Evolutionary conservation across 2,329 filamentous ascomycete genomes (phyloP).

Genomic region (Cercospora sesami): DNA sequence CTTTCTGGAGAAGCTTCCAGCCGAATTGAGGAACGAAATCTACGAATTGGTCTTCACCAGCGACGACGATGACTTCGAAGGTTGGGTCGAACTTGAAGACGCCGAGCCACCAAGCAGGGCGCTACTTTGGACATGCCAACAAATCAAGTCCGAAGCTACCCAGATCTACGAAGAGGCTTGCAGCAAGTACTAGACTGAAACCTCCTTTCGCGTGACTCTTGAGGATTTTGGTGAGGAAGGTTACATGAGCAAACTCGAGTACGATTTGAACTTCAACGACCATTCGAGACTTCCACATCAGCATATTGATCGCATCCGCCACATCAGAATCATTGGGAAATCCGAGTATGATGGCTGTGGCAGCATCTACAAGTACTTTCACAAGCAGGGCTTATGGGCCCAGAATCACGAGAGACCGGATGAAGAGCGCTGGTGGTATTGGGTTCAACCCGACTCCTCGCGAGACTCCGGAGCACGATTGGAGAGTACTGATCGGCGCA

Average conservation of each 20-base stretch:
- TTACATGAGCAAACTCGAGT: too few species aligned
- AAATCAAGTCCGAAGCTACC: neutral
- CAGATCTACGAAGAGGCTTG: neutral
- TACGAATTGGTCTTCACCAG: neutral
- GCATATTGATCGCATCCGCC: neutral
- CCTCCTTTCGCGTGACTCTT: neutral
- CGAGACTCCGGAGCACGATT: neutral
- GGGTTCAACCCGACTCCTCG: neutral
- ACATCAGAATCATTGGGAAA: neutral
- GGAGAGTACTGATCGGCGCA: neutral
- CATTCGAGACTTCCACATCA: neutral
- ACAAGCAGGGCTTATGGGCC: neutral
- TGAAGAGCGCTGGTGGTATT: too few species aligned
- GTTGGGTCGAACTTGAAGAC: neutral
- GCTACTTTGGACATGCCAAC: neutral
- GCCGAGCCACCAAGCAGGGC: neutral
- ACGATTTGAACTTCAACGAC: too few species aligned
- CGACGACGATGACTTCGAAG: neutral
- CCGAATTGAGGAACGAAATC: neutral
- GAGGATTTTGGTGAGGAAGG: neutral
- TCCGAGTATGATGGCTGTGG: neutral
- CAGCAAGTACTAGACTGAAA: neutral
- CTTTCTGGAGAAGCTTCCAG: neutral
- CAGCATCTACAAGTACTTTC: neutral
- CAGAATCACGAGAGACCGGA: too few species aligned